These are phyloP conservation scores for Solanum neorickii DNA, from an alignment of 257 asterid species.

Conservation along the genomic window DNA sequence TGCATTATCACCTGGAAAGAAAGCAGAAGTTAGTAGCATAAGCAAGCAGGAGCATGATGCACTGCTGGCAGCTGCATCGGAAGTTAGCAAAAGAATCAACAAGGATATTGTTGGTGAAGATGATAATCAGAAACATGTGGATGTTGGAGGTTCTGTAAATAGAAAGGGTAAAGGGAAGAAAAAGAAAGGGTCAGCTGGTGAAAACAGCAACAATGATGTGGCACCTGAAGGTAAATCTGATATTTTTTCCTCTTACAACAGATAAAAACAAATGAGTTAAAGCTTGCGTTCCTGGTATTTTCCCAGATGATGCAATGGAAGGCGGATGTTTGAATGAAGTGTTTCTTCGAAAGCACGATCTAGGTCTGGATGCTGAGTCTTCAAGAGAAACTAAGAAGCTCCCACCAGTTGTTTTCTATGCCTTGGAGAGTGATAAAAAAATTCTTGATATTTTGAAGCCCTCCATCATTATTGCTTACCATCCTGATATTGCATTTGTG, in stretches of 20 bases:
- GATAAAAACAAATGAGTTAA: conserved; percentile 11
- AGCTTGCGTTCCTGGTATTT: conserved; percentile 11
- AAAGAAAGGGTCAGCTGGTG: conserved; percentile 28
- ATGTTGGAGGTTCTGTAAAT: conserved; percentile 24
- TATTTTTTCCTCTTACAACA: conserved; percentile 19
- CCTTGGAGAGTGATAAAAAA: conserved; percentile 71
- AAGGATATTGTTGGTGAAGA: conserved; percentile 26
- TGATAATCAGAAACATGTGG: conserved; percentile 11
- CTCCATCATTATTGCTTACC: conserved; percentile 74
- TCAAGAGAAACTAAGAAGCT: conserved; percentile 18
- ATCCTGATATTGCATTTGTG: conserved; percentile 82
- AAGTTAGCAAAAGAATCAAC: conserved; percentile 45
- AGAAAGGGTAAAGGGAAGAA: conserved; percentile 31
- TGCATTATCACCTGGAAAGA: conserved; percentile 54
- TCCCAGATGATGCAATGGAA: conserved; percentile 19
- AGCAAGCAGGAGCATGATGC: conserved; percentile 88
- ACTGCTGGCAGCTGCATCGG: conserved; percentile 67
- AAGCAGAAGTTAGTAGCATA: conserved; percentile 64
- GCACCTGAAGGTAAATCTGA: conserved; percentile 29
- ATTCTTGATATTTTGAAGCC: conserved; percentile 80
- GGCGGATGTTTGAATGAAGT: conserved; percentile 15
- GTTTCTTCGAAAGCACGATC: conserved; percentile 46
- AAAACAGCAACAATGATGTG: conserved; percentile 26
- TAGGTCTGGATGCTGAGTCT: conserved; percentile 19
- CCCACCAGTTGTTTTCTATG: conserved; percentile 66